These are phyloP conservation scores for Staphylotrichum longicolle DNA, from an alignment of 495 filamentous ascomycete genomes.

Conservation along the genomic window DNA sequence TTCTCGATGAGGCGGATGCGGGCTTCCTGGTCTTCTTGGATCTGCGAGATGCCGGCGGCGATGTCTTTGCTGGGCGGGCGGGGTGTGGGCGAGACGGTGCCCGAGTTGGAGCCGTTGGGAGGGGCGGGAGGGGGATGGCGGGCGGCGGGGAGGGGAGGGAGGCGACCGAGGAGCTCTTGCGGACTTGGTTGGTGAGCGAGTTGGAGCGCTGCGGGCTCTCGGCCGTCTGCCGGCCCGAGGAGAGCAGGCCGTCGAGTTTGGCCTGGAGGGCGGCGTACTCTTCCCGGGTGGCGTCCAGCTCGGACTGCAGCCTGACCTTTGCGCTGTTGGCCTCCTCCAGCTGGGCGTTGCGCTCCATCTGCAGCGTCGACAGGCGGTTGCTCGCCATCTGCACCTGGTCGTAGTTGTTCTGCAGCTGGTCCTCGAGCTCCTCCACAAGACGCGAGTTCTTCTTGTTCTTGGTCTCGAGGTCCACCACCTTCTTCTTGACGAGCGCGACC, in stretches of 20 bases:
- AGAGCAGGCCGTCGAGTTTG: slow-evolving; percentile 46
- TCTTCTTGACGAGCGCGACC: slow-evolving; percentile 68
- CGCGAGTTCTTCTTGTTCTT: slow-evolving; percentile 80
- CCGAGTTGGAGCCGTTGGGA: slow-evolving; percentile 50
- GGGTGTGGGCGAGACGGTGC: slow-evolving; percentile 47
- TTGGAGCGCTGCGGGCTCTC: slow-evolving; percentile 64
- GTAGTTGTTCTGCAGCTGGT: slow-evolving; percentile 91
- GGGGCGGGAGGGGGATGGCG: slow-evolving; percentile 88
- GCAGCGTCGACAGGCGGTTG: slow-evolving; percentile 68
- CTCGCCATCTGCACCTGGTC: slow-evolving; percentile 86
- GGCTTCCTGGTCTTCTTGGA: slow-evolving; percentile 89
- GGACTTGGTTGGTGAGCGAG: slow-evolving; percentile 67
- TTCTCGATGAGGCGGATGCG: slow-evolving; percentile 96
- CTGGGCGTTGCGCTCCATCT: slow-evolving; percentile 63
- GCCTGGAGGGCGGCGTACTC: slow-evolving; percentile 65
- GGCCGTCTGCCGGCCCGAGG: slow-evolving; percentile 25
- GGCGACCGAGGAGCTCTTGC: slow-evolving; percentile 78
- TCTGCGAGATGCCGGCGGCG: slow-evolving; percentile 47
- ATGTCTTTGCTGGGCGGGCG: slow-evolving; percentile 79
- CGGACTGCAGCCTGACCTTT: slow-evolving; percentile 48
- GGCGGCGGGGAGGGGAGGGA: slow-evolving; percentile 89
- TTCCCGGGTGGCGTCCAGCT: slow-evolving; percentile 61
- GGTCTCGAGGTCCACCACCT: slow-evolving; percentile 61
- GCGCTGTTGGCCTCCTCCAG: slow-evolving; percentile 56
- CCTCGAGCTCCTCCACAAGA: slow-evolving; percentile 92